Evolutionary conservation across 352 stramenopile species (phyloP).

Genomic region (Phytophthora melonis): DNA sequence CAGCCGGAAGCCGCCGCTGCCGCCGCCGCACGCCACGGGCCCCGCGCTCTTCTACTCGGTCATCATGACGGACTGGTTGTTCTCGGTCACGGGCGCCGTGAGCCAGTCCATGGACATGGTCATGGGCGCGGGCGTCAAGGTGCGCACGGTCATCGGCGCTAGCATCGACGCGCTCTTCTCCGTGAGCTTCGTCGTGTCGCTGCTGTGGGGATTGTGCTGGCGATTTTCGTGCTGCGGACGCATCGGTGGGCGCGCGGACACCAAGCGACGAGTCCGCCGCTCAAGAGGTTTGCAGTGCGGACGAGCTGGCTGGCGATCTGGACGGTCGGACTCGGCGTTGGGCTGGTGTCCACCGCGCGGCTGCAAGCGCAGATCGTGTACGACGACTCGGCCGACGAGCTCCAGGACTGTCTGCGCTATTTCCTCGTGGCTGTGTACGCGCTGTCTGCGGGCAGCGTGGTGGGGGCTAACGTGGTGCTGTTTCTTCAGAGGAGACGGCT

Average conservation of each 20-base stretch:
- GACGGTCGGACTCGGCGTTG: constrained; percentile 52
- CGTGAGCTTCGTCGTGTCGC: constrained; percentile 51
- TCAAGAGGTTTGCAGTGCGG: constrained; percentile 54
- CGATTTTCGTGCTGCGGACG: constrained; percentile 53
- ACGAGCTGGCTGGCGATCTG: constrained; percentile 58
- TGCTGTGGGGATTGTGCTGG: constrained; percentile 62
- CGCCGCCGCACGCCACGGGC: constrained; percentile 42
- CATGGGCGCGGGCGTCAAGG: constrained; percentile 47
- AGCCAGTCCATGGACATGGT: constrained; percentile 67
- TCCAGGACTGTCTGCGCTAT: constrained; percentile 36
- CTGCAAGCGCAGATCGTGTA: constrained; percentile 37
- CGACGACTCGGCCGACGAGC: constrained; percentile 11
- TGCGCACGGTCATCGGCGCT: constrained; percentile 52
- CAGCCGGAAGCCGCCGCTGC: constrained; percentile 24
- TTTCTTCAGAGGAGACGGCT: constrained; percentile 29
- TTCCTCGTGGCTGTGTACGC: constrained; percentile 43
- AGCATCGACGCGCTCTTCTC: constrained; percentile 48
- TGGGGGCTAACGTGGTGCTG: constrained; percentile 46
- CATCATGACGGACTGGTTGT: constrained; percentile 66
- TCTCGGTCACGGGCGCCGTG: constrained; percentile 56
- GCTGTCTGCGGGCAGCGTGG: constrained; percentile 42
- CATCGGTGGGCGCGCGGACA: constrained; percentile 22
- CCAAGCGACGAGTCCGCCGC: constrained; percentile 17
- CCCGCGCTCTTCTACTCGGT: constrained; percentile 66
- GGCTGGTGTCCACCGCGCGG: constrained; percentile 47